Conservation (phyloP, 2,329 filamentous ascomycete genomes). For the Lecanosticta acicola region DNA sequence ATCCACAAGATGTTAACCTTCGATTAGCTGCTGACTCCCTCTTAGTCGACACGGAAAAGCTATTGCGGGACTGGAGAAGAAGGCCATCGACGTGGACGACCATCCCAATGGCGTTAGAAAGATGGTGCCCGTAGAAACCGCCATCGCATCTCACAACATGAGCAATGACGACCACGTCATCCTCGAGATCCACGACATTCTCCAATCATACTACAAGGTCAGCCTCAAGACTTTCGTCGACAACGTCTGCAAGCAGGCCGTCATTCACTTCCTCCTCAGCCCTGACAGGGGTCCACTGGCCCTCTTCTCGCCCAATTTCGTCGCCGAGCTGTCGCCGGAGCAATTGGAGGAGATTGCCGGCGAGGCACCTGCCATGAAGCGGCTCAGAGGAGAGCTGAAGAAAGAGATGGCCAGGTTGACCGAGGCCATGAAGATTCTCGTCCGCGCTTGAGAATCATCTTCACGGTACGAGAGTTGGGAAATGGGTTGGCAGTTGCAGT, state of each 20-base stretch:
- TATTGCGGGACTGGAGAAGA: slow-evolving; percentile 6
- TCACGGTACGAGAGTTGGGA: too few species aligned
- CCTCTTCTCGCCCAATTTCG: slow-evolving; percentile 48
- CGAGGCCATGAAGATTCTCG: slow-evolving; percentile 17
- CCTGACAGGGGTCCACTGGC: slow-evolving; percentile 48
- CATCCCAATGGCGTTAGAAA: slow-evolving; percentile 8
- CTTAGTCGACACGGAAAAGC: slow-evolving; percentile 18
- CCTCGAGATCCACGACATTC: slow-evolving; percentile 55
- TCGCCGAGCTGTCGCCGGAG: slow-evolving; percentile 44
- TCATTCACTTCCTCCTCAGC: slow-evolving; percentile 50
- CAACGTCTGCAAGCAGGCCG: slow-evolving; percentile 54
- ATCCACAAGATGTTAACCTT: background rate
- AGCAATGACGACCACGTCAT: slow-evolving; percentile 38
- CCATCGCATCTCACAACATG: slow-evolving; percentile 21
- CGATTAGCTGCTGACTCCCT: too few species aligned
- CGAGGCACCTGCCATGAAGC: slow-evolving; percentile 45
- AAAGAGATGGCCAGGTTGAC: slow-evolving; percentile 40
- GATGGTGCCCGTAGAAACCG: slow-evolving; percentile 22
- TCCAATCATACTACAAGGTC: slow-evolving; percentile 49
- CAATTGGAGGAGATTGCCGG: slow-evolving; percentile 54
- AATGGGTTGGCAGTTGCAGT: too few species aligned
- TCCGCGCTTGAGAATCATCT: too few species aligned
- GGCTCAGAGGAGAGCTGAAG: slow-evolving; percentile 40
- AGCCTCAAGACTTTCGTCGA: slow-evolving; percentile 59
- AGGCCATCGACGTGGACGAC: slow-evolving; percentile 6